Base-by-base conservation (phyloP, 495 filamentous ascomycete species). In the Annulohypoxylon moriforme region DNA sequence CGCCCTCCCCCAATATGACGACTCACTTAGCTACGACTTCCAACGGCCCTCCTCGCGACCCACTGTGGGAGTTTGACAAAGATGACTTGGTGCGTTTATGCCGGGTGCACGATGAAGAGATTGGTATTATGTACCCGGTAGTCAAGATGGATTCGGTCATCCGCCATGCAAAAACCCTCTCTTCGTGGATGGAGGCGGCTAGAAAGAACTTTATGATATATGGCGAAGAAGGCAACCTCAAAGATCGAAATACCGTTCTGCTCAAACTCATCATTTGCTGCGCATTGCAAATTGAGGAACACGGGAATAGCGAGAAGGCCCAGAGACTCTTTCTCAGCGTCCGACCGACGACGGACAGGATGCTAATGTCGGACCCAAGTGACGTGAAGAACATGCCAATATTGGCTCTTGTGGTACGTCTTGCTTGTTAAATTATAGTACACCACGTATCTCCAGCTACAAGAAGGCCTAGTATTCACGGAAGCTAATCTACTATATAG, bases 101-200 rank as follows among this genome's bases (percentile, higher is more conserved):
- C 67, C 81, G 85, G 9, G 85, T 94, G 6, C 93, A 92, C 71
- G 90, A 94, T 59, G 92, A 97, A 76, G 93, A 96, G 76, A 89
- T 95, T 56, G 91, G 91, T 9, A 85, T 93, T 59, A 95, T 95
- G 92, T 95, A 95, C 78, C 93, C 93, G 1, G 84, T 97, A 11
- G 78, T 96, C 20, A 84, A 91, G 63, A 92, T 96, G 36, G 86
- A 91, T 22, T 82, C 83, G 16, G 79, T 94, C 5, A 87, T 90
- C 25, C 81, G 78, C 8, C 89, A 94, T 75, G 89, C 89, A 11
- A 87, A 85, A 33, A 82, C 84, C 50, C 79, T 97, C 2, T 90
- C 90, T 74, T 81, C 81, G 1, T 96, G 93, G 77, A 90, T 92
- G 78, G 90, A 93, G 64, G 61, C 76, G 16, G 72, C 68, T 24